Base-by-base conservation (phyloP, 148 eudicot species). In the Spergularia marina region DNA sequence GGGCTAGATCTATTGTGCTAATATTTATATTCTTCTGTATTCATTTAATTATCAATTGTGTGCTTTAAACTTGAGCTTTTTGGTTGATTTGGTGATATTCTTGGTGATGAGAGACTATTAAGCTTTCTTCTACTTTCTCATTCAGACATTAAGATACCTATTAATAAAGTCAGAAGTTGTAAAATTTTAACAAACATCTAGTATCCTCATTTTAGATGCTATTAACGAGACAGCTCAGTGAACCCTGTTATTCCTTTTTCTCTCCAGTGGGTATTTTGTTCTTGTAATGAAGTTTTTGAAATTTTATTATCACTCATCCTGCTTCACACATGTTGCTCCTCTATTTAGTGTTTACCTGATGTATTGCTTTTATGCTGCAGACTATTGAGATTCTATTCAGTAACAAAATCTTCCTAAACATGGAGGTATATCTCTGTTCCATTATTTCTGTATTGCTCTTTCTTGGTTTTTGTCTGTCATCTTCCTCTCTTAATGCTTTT, bases 361-460 rank as follows among this genome's bases (percentile, higher is more conserved):
- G 36, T 65, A 30, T 64, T 41, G 36, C 51, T 74, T 76, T 74
- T 82, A 10, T 77, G 12, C 88, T 86, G 76, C 98, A 94, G 98
- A 91, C 97, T 25, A 90, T 91, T 49, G 98, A 94, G 86, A 94
- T 89, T 80, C 96, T 94, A 44, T 86, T 94, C 85, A 89, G 92
- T 82, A 84, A 84, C 77, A 87, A 87, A 82, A 66, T 91, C 34
- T 91, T 94, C 84, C 81, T 90, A 78, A 84, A 84, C 79, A 85
- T 91, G 93, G 96, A 90, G 98, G 98, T 94, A 76, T 75, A 87
- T 75, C 47, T 53, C 65, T 70, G 78, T 57, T 17, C 18, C 21
- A 25, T 71, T 59, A 34, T n/a, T 11, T 65, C 17, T 21, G 34
- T 14, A 78, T 64, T 16, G 74, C 61, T 75, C 53, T 52, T 52